Evolutionary conservation across 352 stramenopile genomes (phyloP), one percentile per base, ranked within the genome.

Genomic region (Phytopythium kandeliae): DNA sequence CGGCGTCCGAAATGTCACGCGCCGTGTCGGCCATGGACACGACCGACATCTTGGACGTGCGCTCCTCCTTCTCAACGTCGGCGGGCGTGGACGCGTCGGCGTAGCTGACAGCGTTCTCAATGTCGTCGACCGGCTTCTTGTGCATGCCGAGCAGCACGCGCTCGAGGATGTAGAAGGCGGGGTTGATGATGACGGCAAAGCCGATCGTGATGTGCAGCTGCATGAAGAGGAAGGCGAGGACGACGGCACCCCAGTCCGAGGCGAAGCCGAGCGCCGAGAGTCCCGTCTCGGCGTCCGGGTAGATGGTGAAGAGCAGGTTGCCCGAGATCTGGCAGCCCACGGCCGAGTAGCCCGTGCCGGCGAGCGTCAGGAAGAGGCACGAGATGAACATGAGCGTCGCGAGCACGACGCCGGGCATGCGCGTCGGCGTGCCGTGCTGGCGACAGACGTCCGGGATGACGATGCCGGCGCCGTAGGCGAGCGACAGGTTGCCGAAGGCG

Each of bases 251-350:
- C 36, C 58, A 43, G 57, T 69, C 54, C 21, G 67, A 62, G 4
- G 31, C 28, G 57, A 63, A 58, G 54, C 71, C 46, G 45, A 64
- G 60, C 58, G 45, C 37, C 37, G 65, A 62, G 21, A 76, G 34
- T 0, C 56, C 38, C 8, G 38, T 44, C 4, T 19, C 3, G 11
- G 38, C 19, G 38, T 44, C 21, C 38, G 38, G 38, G 58, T 62
- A 74, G 51, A 84, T 79, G 11, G 67, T 66, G 54, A 78, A 84
- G 26, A 84, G 62, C 58, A 84, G 48, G 46, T 83, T 83, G 51
- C 69, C 67, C 12, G 66, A 64, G 56, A 83, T 79, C 62, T 80
- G 71, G 58, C 71, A 80, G 31, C 71, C 71, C 1, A 79, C 62
- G 3, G 62, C 59, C 42, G 64, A 73, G 57, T 78, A 78, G 10